Percentiles rank a stretch among this genome's conserved stretches.
These are phyloP conservation scores for Acanthamoeba sp. DNA, from an alignment of 208 protist species.

Conservation along the genomic window DNA sequence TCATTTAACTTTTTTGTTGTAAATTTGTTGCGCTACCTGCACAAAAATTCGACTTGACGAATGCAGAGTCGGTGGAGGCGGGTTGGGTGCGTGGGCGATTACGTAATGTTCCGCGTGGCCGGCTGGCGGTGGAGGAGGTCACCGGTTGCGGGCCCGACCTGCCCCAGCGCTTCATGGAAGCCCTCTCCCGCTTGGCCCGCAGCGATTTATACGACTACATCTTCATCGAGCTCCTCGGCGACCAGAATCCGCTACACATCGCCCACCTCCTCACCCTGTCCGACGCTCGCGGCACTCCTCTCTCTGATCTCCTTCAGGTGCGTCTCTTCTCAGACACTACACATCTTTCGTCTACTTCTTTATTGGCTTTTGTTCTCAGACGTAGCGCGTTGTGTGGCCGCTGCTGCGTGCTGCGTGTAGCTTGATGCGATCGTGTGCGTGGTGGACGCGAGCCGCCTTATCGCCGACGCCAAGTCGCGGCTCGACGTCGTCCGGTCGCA, in stretches of 20 bases:
- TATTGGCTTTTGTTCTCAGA: neutral
- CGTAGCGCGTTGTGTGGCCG: no score
- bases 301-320: slow-evolving; percentile 4
- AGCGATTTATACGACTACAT: slow-evolving; percentile 48
- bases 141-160: neutral
- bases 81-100: slow-evolving; percentile 25
- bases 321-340: neutral
- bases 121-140: slow-evolving; percentile 23
- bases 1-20: slow-evolving; percentile 2
- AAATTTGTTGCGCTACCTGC: neutral
- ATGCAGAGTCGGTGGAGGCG: slow-evolving; percentile 64
- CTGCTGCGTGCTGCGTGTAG: no score
- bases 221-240: slow-evolving; percentile 49
- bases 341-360: neutral
- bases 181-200: slow-evolving; percentile 6
- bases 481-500: slow-evolving; percentile 6
- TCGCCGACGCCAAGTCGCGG: slow-evolving; percentile 28
- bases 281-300: neutral
- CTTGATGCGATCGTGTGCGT: slow-evolving; percentile 37
- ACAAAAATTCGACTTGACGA: neutral
- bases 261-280: neutral
- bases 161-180: neutral
- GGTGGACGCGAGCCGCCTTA: slow-evolving; percentile 25
- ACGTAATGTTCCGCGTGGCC: neutral
- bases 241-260: slow-evolving; percentile 56